phyloP scores from a whole-genome alignment of 345 rosid genomes.

The Ceriops decandra region DNA sequence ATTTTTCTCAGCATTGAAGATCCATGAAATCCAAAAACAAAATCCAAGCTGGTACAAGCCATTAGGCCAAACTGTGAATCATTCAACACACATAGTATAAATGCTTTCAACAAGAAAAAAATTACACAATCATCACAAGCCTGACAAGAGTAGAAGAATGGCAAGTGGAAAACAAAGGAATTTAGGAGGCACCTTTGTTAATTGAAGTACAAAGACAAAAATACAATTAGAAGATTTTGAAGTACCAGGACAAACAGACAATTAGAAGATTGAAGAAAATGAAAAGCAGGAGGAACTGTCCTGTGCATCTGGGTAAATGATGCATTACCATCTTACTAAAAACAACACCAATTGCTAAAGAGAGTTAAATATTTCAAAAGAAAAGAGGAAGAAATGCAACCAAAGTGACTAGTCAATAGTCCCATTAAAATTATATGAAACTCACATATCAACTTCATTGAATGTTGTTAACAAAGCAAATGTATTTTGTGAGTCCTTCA shows the following conservation, averaged over 20 bases:
- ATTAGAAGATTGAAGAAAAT: neutral
- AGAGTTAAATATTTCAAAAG: neutral
- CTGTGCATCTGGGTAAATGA: neutral
- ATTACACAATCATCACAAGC: neutral
- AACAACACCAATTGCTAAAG: no score
- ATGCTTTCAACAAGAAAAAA: neutral
- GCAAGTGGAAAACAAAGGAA: neutral
- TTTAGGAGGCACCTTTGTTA: neutral
- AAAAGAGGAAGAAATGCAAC: neutral
- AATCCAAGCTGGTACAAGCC: neutral
- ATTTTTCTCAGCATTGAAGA: no score
- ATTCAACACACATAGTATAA: neutral
- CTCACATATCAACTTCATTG: conserved; percentile 98
- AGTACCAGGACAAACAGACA: no score
- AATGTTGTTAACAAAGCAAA: conserved; percentile 94
- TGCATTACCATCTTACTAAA: neutral
- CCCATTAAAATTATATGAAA: neutral
- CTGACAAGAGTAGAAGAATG: neutral
- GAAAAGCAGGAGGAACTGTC: neutral
- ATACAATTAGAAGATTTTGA: neutral
- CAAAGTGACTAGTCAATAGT: neutral
- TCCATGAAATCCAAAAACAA: no score
- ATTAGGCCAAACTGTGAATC: neutral
- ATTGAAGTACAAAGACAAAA: neutral
- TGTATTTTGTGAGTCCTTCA: conserved; percentile 98